Conservation (phyloP, 805 yeast genomes). For the Yamadazyma sp. region DNA sequence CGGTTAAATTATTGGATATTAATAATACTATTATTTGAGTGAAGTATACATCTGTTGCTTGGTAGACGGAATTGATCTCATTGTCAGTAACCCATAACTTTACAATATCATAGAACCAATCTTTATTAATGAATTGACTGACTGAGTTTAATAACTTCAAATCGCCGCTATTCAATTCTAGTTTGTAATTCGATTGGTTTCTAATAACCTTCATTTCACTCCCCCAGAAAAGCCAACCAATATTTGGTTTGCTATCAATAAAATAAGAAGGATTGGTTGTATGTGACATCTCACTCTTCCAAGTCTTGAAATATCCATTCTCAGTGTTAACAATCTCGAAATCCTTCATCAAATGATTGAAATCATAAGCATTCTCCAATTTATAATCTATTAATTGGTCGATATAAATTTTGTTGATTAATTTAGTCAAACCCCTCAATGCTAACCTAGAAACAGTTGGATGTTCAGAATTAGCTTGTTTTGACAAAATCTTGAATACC, state of each 20-base stretch:
- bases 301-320: constrained; percentile 36
- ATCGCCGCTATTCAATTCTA: constrained; percentile 37
- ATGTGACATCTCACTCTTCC: constrained; percentile 52
- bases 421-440: constrained; percentile 55
- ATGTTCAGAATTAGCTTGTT: constrained; percentile 56
- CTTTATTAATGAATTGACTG: constrained; percentile 45
- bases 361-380: constrained; percentile 40
- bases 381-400: constrained; percentile 50
- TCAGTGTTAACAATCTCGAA: constrained; percentile 42
- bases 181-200: constrained; percentile 23
- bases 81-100: constrained; percentile 60
- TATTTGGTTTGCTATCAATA: constrained; percentile 53
- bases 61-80: constrained; percentile 65
- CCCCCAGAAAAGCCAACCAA: constrained; percentile 81
- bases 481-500: constrained; percentile 42
- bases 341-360: constrained; percentile 31
- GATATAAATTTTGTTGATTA: constrained; percentile 44
- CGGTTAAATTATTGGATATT: constrained; percentile 41
- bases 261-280: constrained; percentile 46
- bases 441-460: constrained; percentile 64
- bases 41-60: constrained; percentile 60
- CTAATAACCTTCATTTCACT: constrained; percentile 46
- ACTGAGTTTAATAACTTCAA: constrained; percentile 35
- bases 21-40: constrained; percentile 50
- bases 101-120: constrained; percentile 56